Conservation (phyloP, 257 asterid species). For the Nicotiana obtusifolia region DNA sequence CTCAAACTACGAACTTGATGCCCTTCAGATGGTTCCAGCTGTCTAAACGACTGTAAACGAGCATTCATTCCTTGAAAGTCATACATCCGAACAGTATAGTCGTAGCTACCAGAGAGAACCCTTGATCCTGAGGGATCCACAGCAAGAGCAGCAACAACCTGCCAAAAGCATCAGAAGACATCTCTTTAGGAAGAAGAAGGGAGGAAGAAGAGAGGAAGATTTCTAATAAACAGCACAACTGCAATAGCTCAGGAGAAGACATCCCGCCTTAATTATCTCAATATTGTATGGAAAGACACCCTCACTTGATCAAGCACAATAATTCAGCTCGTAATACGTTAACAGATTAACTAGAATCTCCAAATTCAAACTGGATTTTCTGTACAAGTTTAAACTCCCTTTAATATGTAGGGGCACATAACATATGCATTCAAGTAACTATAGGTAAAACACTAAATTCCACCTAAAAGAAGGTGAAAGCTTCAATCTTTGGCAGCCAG, state of each 20-base stretch:
- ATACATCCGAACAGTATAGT: slow-evolving; percentile 86
- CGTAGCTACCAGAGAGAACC: slow-evolving; percentile 90
- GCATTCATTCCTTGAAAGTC: slow-evolving; percentile 99
- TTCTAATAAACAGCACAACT: neutral
- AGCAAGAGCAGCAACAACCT: slow-evolving; percentile 91
- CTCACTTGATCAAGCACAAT: neutral
- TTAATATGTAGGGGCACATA: neutral
- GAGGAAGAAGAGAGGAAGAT: neutral
- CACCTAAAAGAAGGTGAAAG: neutral
- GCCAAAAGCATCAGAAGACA: slow-evolving; percentile 16
- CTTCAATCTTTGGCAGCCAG: neutral
- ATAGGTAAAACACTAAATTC: neutral
- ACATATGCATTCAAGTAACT: neutral
- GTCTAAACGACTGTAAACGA: slow-evolving; percentile 87
- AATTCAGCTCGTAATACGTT: neutral
- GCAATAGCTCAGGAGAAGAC: neutral
- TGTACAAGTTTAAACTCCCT: neutral
- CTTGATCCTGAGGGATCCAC: slow-evolving; percentile 94
- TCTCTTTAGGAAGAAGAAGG: neutral
- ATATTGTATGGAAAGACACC: neutral
- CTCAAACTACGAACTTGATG: slow-evolving; percentile 96
- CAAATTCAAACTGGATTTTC: neutral
- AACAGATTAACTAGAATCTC: neutral
- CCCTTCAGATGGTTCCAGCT: slow-evolving; percentile 95
- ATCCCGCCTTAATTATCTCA: neutral